Base-by-base conservation (phyloP, 2,329 filamentous ascomycete species). In the Peltaster fructicola region DNA sequence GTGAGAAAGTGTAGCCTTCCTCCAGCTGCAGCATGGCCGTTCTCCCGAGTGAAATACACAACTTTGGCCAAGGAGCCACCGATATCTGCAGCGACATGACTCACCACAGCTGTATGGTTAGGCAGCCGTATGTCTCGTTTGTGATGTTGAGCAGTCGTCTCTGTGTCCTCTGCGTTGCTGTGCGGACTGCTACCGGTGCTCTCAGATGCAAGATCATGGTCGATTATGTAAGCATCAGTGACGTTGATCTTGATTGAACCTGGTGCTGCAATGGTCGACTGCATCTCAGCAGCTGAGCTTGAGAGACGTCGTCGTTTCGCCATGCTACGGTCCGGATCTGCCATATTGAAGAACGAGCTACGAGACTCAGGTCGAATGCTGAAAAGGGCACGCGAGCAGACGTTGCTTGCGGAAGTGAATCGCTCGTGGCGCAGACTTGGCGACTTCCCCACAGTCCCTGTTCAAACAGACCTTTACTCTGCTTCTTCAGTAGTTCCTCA, bases 31-130 rank as follows among this genome's bases (percentile, higher is more conserved):
- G 40, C 31, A 10, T 38, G 21, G n/a, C 31, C 38, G 14, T 42
- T 42, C 53, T 95, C 88, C 36, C 80, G 77, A 10, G 84, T 88
- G 47, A 95, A 95, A 59, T 93, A 98, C 31, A 98, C 88, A 22
- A 98, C 69, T 57, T 98, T 98, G 37, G 82, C 84, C 16, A 98
- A 63, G 9, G 84, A 91, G 38, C 88, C 88, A 36, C 88, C 88
- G 51, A 98, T 95, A 79, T 98, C 88, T 32, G 93, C 75, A 26
- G 88, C 88, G 40, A 98, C 80, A 59, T 98, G 88, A 58, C 82
- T 93, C 38, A 98, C 85, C 6, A 92, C 73, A 7, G 78, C 77
- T 8, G 80, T 92, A 53, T 98, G 88, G 52, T 95, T 88, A 14
- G 88, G 88, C 31, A 98, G 59, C n/a, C 88, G 67, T 41, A 98